Evolutionary conservation across 2,329 filamentous ascomycete species (phyloP), one percentile per base, ranked within the genome.

Genomic region (Xylariaceae sp.): DNA sequence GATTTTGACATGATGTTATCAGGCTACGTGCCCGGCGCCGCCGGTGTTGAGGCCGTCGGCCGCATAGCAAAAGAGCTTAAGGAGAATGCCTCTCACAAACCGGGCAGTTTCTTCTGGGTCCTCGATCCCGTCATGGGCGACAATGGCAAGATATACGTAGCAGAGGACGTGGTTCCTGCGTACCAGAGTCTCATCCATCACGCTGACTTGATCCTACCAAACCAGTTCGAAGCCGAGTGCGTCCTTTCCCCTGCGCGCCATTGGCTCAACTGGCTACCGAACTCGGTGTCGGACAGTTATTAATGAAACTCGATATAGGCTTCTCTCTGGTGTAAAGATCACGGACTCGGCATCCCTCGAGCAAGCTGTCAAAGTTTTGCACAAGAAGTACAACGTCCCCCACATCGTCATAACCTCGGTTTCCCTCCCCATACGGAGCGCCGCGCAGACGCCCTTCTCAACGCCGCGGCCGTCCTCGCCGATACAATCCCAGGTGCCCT

Each of bases 41-140:
- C 85, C 6, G 84, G 83, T 1, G 86, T 98, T 26, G 76, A 85
- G 53, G 83, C 86, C 7, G 85, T 97, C 1, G 92, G 90, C 7
- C 71, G 73, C 39, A 95, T 98, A 50, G 92, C 79, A 9, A 73
- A 81, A 48, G 88, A 95, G 53, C 72, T 96, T 44, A 85, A 83
- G 59, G 68, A 74, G 37, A 83, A 80, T 53, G 72, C 77, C 2
- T 68, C 67, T 24, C 68, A 66, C 5, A 48, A 49, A 21, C 81
- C 85, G 0, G 85, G 88, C 0, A 79, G 74, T 31, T 95, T 97
- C 68, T 97, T 97, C 66, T 97, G 90, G 90, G 87, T 95, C 3
- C 74, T 98, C 17, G 92, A 98, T 61, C 92, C 94, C 0, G 92
- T 98, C 33, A 98, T 98, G 92, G 92, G 92, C 19, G 92, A 98